Base-by-base conservation (phyloP, 306 rosid species). In the Lathyrus aphaca region DNA sequence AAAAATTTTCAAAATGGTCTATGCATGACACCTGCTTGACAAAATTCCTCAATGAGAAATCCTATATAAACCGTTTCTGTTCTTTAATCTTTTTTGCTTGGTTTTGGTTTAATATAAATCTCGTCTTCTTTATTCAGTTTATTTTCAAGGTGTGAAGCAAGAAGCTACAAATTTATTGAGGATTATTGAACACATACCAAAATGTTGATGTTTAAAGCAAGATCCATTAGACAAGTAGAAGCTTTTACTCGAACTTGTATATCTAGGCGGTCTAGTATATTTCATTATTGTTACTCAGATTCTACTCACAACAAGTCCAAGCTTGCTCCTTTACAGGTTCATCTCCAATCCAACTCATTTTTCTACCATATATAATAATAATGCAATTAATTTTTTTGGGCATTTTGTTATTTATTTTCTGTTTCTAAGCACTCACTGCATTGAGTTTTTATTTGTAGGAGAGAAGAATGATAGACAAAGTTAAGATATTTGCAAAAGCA, bases 261-360 rank as follows among this genome's bases (percentile, higher is more conserved):
- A 59, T 50, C 66, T 71, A 86, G 81, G 57, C 86, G 93, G 89
- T 53, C 74, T 54, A 64, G 74, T 71, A 63, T 85, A 5, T 58
- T 70, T 32, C 58, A 58, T 50, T 82, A 73, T 54, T 72, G 80
- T 57, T 87, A 72, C 80, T 84, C 91, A 0, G 84, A 84, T 67
- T 23, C 81, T 23, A 82, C 89, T 25, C 69, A 18, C 55, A 84
- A 77, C 79, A 94, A 81, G 65, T 76, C 90, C 10, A 94, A 88
- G 82, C 88, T 87, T 68, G 91, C 97, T 63, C 98, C 97, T 64
- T 80, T 88, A 43, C 96, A 94, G 97, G 98, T 90, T 82, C 53
- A 9, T 77, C 58, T 18, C 50, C 37, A 25, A 17, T 15, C 50
- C 46, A 19, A 15, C 54, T 65, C 69, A 38, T 51, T 75, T 73